Evolutionary conservation across 805 yeast genomes (phyloP).

Genomic region (Wickerhamomyces kurtzmanii): DNA sequence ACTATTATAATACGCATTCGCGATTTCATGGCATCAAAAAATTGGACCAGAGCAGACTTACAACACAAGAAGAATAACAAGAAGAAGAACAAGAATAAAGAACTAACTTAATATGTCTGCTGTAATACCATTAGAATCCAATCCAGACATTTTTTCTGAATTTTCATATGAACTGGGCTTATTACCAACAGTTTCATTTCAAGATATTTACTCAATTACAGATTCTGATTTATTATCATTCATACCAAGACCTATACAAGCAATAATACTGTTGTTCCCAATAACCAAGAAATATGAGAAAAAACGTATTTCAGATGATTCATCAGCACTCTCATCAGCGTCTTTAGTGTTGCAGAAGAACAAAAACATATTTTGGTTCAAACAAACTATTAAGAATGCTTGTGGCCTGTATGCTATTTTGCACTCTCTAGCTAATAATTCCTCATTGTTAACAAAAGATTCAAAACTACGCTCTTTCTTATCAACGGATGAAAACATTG

Average conservation of each 20-base stretch:
- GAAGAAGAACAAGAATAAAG: too few species aligned
- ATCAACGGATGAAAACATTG: constrained; percentile 13
- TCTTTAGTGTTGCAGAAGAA: constrained; percentile 8
- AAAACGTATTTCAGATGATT: constrained; percentile 33
- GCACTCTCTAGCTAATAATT: constrained; percentile 42
- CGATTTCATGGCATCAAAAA: too few species aligned
- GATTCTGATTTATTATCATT: constrained; percentile 77
- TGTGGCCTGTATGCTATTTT: constrained; percentile 89
- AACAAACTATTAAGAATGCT: constrained; percentile 78
- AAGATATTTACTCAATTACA: constrained; percentile 76
- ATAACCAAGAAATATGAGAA: constrained; percentile 52
- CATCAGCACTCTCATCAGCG: constrained; percentile 6
- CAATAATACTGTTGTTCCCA: constrained; percentile 78
- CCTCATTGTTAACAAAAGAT: constrained; percentile 13
- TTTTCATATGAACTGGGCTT: constrained; percentile 67
- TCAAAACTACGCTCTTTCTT: too few species aligned
- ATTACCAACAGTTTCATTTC: constrained; percentile 46
- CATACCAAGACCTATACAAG: constrained; percentile 72
- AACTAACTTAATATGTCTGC: constrained; percentile 10
- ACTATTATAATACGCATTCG: too few species aligned
- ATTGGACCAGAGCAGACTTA: too few species aligned
- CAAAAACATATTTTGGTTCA: constrained; percentile 56
- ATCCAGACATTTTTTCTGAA: constrained; percentile 72
- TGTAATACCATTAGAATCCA: constrained; percentile 84
- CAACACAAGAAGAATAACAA: too few species aligned